Percentiles rank a stretch among this genome's conserved stretches.
Evolutionary conservation across 1,139 yeast species (phyloP).

Genomic region (Hemisphaericaspora xylofermentans): DNA sequence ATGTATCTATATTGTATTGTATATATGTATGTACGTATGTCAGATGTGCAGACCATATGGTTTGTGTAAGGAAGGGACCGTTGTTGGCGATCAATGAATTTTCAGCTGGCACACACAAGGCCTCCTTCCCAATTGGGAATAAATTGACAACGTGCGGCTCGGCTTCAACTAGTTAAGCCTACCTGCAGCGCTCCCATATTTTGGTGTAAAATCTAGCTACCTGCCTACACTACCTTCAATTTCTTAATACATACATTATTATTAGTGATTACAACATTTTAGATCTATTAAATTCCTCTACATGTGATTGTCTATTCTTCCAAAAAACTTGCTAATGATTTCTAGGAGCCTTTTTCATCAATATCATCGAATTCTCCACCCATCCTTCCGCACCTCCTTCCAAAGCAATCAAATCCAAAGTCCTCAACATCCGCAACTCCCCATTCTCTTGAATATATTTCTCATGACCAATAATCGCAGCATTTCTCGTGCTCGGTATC

Average conservation of each 20-base stretch:
- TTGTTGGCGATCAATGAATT: too few species aligned
- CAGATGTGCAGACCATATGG: too few species aligned
- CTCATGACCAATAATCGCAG: constrained; percentile 75
- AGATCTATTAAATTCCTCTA: not conserved
- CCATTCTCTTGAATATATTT: constrained; percentile 20
- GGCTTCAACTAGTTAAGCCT: too few species aligned
- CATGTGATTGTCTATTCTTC: not conserved
- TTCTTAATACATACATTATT: not conserved
- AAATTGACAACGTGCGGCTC: too few species aligned
- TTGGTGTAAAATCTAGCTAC: too few species aligned
- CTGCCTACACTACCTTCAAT: too few species aligned
- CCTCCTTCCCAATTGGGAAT: not conserved
- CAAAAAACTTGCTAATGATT: constrained; percentile 28
- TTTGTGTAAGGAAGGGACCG: not conserved
- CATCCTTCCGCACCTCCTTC: constrained; percentile 93
- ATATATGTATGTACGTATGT: too few species aligned
- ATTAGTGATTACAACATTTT: not conserved
- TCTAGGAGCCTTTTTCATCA: constrained; percentile 55
- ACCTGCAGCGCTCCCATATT: too few species aligned
- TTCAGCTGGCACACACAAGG: too few species aligned
- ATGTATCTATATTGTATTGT: too few species aligned
- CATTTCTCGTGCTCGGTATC: constrained; percentile 92
- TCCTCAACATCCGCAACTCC: constrained; percentile 33
- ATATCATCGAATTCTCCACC: constrained; percentile 73
- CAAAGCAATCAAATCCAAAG: constrained; percentile 57